phyloP scores from a whole-genome alignment of 2,329 filamentous ascomycete species.

The Fusarium vanettenii region DNA sequence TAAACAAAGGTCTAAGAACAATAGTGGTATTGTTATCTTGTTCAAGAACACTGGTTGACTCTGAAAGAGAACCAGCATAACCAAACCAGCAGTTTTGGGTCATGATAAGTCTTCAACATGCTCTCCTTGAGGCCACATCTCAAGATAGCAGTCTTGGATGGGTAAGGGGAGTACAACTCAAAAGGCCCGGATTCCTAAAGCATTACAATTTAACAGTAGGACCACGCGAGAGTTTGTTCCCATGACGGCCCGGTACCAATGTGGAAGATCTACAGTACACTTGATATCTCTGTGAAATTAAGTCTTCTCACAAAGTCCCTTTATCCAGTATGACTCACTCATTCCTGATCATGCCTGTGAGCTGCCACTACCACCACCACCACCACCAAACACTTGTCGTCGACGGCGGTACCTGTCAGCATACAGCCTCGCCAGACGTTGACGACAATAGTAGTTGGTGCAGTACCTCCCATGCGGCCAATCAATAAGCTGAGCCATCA shows the following conservation, averaged over 20 bases:
- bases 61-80: neutral
- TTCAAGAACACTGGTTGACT: neutral
- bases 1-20: neutral
- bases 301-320: neutral
- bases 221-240: neutral
- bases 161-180: neutral
- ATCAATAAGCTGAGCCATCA: neutral
- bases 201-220: neutral
- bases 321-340: neutral
- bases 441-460: slow-evolving; percentile 9
- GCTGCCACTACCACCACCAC: neutral
- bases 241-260: neutral
- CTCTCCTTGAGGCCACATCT: neutral
- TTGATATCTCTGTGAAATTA: neutral
- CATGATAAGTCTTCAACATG: neutral
- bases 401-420: neutral
- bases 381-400: neutral
- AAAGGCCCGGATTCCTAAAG: neutral
- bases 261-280: neutral
- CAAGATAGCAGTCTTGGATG: neutral
- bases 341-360: neutral
- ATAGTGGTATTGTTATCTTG: neutral
- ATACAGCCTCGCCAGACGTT: neutral
- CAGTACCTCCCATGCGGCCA: slow-evolving; percentile 23
- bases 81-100: neutral